phyloP scores from a whole-genome alignment of 2,329 filamentous ascomycete genomes.

The Fusarium sp. region DNA sequence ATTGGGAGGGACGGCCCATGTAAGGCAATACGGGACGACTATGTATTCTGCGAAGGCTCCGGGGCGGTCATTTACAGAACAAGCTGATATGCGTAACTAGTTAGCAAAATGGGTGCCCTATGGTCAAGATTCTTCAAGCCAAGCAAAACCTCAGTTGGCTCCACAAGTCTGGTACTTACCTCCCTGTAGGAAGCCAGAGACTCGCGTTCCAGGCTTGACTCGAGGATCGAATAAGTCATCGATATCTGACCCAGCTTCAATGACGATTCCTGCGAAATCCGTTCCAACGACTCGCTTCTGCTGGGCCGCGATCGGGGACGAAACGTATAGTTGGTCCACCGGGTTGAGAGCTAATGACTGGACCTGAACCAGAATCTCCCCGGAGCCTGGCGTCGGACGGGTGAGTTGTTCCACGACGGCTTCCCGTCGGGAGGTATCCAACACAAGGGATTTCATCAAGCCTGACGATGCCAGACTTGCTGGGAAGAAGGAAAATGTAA shows the following conservation, averaged over 20 bases:
- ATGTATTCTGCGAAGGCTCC: constrained; percentile 63
- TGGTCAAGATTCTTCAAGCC: neutral
- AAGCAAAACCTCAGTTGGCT: no score
- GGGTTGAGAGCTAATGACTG: constrained; percentile 49
- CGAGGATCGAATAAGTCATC: constrained; percentile 26
- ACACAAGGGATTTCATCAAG: constrained; percentile 48
- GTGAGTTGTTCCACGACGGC: constrained; percentile 37
- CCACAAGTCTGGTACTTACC: constrained; percentile 24
- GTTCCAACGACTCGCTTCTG: constrained; percentile 55
- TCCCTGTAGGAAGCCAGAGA: constrained; percentile 61
- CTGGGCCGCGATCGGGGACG: constrained; percentile 52
- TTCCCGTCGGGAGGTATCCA: constrained; percentile 6
- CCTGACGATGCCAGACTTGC: no score
- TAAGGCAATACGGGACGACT: constrained; percentile 53
- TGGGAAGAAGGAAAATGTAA: no score
- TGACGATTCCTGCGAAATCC: constrained; percentile 58
- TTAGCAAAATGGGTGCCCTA: no score
- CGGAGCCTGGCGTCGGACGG: constrained; percentile 18
- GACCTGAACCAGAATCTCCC: constrained; percentile 46
- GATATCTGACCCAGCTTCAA: constrained; percentile 36
- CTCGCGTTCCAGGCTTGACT: constrained; percentile 50
- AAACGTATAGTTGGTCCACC: constrained; percentile 54
- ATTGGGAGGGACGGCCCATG: constrained; percentile 54
- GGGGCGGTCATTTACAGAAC: constrained; percentile 58
- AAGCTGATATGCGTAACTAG: constrained; percentile 45